These are phyloP conservation scores for Lizonia empirigonia DNA, from an alignment of 2,329 filamentous ascomycete genomes.

Conservation along the genomic window DNA sequence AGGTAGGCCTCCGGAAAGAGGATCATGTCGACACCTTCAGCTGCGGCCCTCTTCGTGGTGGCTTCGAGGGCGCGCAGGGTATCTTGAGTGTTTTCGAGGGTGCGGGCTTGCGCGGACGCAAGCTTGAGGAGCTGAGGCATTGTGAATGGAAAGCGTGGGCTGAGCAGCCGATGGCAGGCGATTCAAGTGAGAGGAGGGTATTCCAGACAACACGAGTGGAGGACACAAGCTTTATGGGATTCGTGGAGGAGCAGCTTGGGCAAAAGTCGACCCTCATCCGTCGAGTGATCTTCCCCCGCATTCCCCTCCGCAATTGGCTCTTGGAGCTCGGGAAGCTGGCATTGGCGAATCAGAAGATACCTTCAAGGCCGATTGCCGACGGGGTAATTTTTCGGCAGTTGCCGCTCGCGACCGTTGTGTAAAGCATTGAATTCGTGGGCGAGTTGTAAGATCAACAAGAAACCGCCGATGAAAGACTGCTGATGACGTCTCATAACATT, in stretches of 20 bases:
- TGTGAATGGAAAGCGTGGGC: neutral
- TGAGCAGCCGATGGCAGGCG: neutral
- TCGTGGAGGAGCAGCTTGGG: neutral
- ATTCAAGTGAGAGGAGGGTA: neutral
- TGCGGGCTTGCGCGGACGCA: conserved; percentile 57
- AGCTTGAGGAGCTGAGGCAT: conserved; percentile 56
- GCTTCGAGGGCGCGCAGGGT: conserved; percentile 71
- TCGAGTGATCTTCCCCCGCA: conserved; percentile 1
- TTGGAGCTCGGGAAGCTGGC: conserved; percentile 4
- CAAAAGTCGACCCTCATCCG: neutral
- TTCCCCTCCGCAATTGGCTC: conserved; percentile 1
- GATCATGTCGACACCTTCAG: conserved; percentile 67
- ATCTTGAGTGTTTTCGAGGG: conserved; percentile 54
- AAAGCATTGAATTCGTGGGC: neutral
- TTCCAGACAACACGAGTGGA: neutral
- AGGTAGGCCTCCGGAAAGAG: conserved; percentile 92
- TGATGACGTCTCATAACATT: neutral
- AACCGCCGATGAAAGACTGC: neutral
- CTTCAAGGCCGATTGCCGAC: neutral
- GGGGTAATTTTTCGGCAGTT: conserved; percentile 4
- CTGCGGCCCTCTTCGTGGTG: conserved; percentile 69
- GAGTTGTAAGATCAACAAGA: neutral
- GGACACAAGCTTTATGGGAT: neutral
- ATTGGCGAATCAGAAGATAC: conserved; percentile 10
- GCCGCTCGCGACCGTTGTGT: neutral